A percentile compares a stretch with the other conserved stretches of the same genome.
phyloP scores from a whole-genome alignment of 2,329 filamentous ascomycete species.

The Nigrospora oryzae region DNA sequence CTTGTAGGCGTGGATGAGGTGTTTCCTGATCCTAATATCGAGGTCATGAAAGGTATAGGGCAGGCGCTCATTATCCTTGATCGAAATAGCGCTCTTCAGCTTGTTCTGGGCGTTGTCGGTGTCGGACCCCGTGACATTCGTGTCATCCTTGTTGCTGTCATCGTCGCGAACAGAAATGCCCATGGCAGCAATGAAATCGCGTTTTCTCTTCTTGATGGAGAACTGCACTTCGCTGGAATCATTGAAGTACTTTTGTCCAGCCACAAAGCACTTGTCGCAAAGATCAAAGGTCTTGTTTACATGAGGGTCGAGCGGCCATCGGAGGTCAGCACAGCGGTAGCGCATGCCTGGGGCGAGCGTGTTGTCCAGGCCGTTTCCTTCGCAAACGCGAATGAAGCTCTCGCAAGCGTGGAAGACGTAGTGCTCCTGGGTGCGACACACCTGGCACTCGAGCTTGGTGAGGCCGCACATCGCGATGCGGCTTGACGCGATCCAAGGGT shows the following conservation, averaged over 20 bases:
- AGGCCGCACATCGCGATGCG: not conserved
- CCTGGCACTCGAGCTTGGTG: not conserved
- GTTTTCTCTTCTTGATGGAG: too few species aligned
- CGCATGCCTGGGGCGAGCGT: not conserved
- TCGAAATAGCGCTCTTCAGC: too few species aligned
- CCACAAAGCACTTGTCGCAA: constrained; percentile 8
- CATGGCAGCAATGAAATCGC: too few species aligned
- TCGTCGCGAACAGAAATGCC: too few species aligned
- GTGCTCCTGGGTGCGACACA: not conserved
- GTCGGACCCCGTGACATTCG: too few species aligned
- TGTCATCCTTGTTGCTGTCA: too few species aligned
- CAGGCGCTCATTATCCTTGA: too few species aligned
- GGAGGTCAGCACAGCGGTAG: constrained; percentile 6
- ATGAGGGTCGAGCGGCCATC: constrained; percentile 7
- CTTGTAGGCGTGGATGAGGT: too few species aligned
- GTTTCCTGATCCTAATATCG: too few species aligned
- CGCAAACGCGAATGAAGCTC: not conserved
- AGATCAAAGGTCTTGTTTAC: not conserved
- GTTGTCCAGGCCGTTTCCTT: not conserved
- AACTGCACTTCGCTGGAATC: too few species aligned
- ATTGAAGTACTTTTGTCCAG: not conserved
- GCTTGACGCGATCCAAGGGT: not conserved
- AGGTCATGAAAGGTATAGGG: too few species aligned
- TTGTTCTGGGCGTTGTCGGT: too few species aligned
- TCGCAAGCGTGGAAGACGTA: constrained; percentile 4